phyloP scores from a whole-genome alignment of 176 grass and related monocot genomes.

The Pontederia paniculata region DNA sequence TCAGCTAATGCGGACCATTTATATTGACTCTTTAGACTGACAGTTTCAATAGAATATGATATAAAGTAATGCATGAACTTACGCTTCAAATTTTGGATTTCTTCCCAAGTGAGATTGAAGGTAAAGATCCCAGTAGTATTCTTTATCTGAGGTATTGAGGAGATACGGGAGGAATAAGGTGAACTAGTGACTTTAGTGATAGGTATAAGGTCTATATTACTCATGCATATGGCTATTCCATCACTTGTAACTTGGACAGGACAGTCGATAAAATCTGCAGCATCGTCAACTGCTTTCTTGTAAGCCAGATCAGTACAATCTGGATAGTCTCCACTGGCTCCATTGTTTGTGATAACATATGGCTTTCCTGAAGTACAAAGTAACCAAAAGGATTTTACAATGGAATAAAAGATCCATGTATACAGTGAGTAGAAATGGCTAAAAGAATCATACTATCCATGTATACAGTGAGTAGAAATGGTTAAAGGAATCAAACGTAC shows the following conservation, averaged over 20 bases:
- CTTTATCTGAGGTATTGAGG: slow-evolving; percentile 44
- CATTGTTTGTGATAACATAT: slow-evolving; percentile 81
- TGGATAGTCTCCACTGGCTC: slow-evolving; percentile 93
- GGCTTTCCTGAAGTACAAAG: slow-evolving; percentile 39
- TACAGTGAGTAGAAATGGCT: neutral
- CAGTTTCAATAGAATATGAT: neutral
- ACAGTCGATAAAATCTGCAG: slow-evolving; percentile 94
- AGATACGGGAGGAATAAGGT: slow-evolving; percentile 26
- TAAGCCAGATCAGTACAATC: slow-evolving; percentile 90
- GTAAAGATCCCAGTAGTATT: slow-evolving; percentile 53
- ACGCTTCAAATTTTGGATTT: slow-evolving; percentile 59
- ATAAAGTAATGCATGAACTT: slow-evolving; percentile 27
- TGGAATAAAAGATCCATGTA: neutral
- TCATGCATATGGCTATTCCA: slow-evolving; percentile 67
- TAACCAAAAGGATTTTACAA: no score
- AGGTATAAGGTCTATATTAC: slow-evolving; percentile 50
- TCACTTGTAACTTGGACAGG: slow-evolving; percentile 78
- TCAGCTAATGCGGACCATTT: neutral
- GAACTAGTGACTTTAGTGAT: slow-evolving; percentile 65
- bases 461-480: neutral
- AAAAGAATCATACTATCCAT: no score
- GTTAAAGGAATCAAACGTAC: slow-evolving; percentile 19
- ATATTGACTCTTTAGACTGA: slow-evolving; percentile 2
- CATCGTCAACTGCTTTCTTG: slow-evolving; percentile 50
- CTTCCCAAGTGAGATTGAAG: slow-evolving; percentile 92